phyloP scores from a whole-genome alignment of 176 grass and related monocot genomes.

The Elaeis guineensis region DNA sequence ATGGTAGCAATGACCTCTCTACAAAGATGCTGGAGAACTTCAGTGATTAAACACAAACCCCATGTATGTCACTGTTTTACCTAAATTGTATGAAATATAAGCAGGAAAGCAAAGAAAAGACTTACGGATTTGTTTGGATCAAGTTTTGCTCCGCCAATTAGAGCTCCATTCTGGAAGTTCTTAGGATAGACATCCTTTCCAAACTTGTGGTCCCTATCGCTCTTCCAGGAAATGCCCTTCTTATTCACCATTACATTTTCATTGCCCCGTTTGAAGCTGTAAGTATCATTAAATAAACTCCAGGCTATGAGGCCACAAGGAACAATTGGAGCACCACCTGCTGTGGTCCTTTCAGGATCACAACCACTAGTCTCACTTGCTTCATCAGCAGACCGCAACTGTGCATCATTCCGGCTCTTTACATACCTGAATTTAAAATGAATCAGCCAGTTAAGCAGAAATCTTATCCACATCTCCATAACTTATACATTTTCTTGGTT shows the following conservation, averaged over 20 bases:
- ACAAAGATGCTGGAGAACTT: too few relatives aligned
- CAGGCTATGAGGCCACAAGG: conserved; percentile 60
- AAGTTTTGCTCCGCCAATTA: conserved; percentile 45
- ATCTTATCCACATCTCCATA: too few relatives aligned
- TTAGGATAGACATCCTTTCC: conserved; percentile 47
- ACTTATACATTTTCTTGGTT: too few relatives aligned
- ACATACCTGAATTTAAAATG: conserved; percentile 36
- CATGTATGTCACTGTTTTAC: too few relatives aligned
- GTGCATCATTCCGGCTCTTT: conserved; percentile 37
- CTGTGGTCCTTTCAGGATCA: conserved; percentile 43
- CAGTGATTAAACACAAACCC: too few relatives aligned
- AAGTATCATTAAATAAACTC: conserved; percentile 85
- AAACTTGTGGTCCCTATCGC: conserved; percentile 44
- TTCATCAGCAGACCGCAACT: conserved; percentile 25
- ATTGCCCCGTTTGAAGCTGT: conserved; percentile 31
- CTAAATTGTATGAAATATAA: not conserved
- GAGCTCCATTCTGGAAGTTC: conserved; percentile 48
- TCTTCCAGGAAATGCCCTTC: conserved; percentile 50
- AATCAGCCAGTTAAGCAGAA: too few relatives aligned
- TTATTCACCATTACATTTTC: conserved; percentile 35
- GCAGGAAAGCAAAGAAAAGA: not conserved
- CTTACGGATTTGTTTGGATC: conserved; percentile 43
- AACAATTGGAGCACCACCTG: conserved; percentile 26
- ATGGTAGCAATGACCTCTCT: too few relatives aligned
- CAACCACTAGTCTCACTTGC: conserved; percentile 22